These are phyloP conservation scores for Fusarium sp. DNA, from an alignment of 2,329 filamentous ascomycete species.

Conservation along the genomic window DNA sequence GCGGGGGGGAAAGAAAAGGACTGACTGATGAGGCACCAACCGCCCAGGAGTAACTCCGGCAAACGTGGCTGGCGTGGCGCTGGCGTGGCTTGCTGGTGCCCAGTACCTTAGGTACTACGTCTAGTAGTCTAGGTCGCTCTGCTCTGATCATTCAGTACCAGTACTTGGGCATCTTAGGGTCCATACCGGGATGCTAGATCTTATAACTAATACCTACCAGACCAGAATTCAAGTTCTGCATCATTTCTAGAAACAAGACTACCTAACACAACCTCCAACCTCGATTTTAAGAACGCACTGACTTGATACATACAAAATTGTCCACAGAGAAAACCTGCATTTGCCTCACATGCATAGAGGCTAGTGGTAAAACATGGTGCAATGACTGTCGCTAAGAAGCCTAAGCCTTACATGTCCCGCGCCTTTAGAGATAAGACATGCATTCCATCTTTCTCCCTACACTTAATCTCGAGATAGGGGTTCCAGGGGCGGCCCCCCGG, in stretches of 20 bases:
- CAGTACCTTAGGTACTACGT: no score
- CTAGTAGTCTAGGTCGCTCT: no score
- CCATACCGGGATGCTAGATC: background rate
- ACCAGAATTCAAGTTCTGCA: background rate
- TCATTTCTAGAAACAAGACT: background rate
- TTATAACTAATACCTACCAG: background rate
- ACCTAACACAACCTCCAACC: background rate
- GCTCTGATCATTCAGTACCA: no score
- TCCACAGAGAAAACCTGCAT: background rate
- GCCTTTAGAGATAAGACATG: slow-evolving; percentile 9
- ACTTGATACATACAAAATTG: background rate
- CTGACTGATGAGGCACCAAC: slow-evolving; percentile 1
- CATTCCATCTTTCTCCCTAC: slow-evolving; percentile 33
- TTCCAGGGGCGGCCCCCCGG: background rate
- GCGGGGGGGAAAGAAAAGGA: slow-evolving; percentile 22
- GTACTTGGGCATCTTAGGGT: no score
- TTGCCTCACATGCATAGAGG: background rate
- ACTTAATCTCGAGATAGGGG: slow-evolving; percentile 6
- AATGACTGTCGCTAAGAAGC: background rate
- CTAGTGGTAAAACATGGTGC: background rate
- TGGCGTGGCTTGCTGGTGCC: background rate
- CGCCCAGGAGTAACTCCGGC: slow-evolving; percentile 22
- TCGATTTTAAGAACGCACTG: background rate
- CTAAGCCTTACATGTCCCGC: slow-evolving; percentile 13
- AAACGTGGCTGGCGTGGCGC: background rate